Evolutionary conservation across 192 early-diverging fungal genomes (phyloP), one percentile per base, ranked within the genome.

Genomic region (Physocladia obscura): DNA sequence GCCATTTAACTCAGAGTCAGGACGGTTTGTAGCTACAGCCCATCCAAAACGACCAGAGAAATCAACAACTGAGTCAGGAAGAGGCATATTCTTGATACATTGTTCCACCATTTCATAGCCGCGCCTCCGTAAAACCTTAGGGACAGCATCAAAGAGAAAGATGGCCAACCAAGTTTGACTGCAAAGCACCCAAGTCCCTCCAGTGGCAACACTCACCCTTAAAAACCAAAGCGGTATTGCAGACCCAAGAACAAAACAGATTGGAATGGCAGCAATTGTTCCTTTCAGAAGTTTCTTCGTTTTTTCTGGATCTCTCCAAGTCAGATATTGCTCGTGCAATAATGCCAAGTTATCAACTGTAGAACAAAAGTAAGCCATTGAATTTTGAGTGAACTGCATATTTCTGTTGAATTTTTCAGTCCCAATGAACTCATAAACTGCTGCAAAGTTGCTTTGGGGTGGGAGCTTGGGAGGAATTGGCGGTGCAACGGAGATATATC

Each of bases 51-150:
- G 37, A 1, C 40, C 11, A 52, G 63, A 49, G 8, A 54, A 54
- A 65, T 68, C 65, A 4, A 38, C 52, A 2, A 55, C 54, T 24
- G 65, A 68, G 56, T 68, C 65, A 8, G 65, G 65, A 5, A 68
- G 37, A 6, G 52, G 52, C 50, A 68, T 11, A 0, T 26, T 38
- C 21, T 13, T 54, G 26, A 68, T 52, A 44, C 11, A 8, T 13
- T 8, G 11, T 0, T 35, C 51, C 17, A 62, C 36, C 26, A 11
- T 17, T 30, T 68, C 65, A 4, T 13, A 15, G 4, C 35, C 54
- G 36, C 65, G 54, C 35, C 37, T 13, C 31, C 37, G 56, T 13
- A 68, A 8, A 4, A 68, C 65, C 56, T 68, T 68, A 2, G 65
- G 65, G 31, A 57, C 19, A 15, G 56, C 65, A 6, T 55, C 15